A percentile compares a stretch with the other conserved stretches of the same genome.
These are phyloP conservation scores for Candida verbasci DNA, from an alignment of 805 yeast genomes.

Conservation along the genomic window DNA sequence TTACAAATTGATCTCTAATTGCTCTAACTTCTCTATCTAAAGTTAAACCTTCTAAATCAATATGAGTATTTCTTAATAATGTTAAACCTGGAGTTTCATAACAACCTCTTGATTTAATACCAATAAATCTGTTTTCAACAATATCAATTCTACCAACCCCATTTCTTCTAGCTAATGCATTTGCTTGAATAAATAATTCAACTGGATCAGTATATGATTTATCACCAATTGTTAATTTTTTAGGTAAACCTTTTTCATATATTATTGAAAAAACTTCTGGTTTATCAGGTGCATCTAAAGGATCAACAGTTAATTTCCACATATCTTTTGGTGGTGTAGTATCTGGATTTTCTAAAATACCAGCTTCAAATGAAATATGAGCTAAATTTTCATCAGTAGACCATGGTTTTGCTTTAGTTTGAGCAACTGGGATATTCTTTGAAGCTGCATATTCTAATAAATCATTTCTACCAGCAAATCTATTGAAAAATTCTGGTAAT, in stretches of 20 bases:
- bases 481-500: conserved; percentile 87
- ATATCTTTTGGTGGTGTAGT: conserved; percentile 99
- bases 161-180: conserved; percentile 94
- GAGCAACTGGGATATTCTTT: conserved; percentile 91
- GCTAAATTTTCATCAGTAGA: conserved; percentile 99
- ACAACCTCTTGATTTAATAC: conserved; percentile 98
- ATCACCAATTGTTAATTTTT: conserved; percentile 68
- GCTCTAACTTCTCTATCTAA: conserved; percentile 97
- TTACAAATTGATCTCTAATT: conserved; percentile 92
- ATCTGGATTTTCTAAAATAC: conserved; percentile 97
- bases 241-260: conserved; percentile 85
- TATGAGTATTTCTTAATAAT: conserved; percentile 86
- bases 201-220: conserved; percentile 76
- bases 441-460: conserved; percentile 88
- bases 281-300: conserved; percentile 86
- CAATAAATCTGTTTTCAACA: conserved; percentile 98
- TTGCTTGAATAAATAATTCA: conserved; percentile 88
- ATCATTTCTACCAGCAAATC: conserved; percentile 98
- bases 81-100: conserved; percentile 99
- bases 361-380: conserved; percentile 98
- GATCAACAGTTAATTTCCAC: conserved; percentile 99
- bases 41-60: conserved; percentile 95
- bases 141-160: conserved; percentile 99
- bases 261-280: conserved; percentile 87
- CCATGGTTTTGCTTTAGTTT: conserved; percentile 99